phyloP scores from a whole-genome alignment of 768 basidiomycete genomes.

The Russula sp. region DNA sequence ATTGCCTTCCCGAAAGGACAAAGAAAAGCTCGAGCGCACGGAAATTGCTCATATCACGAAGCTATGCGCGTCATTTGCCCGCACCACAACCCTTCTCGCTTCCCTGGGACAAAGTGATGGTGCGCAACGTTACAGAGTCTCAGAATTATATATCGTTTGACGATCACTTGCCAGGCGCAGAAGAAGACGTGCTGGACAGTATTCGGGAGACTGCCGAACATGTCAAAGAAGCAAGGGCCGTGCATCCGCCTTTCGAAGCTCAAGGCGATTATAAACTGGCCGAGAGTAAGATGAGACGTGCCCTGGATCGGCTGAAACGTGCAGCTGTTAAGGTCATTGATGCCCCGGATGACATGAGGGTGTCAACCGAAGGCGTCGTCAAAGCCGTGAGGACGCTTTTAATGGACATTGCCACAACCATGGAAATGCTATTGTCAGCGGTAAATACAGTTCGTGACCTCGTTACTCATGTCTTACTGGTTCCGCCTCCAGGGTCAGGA shows the following conservation, averaged over 20 bases:
- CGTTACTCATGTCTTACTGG: not conserved
- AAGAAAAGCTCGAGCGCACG: slow-evolving; percentile 1
- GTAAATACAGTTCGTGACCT: slow-evolving; percentile 3
- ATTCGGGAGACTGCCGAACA: slow-evolving; percentile 20
- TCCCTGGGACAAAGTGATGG: slow-evolving; percentile 15
- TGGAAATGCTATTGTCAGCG: slow-evolving; percentile 10
- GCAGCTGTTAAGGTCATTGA: slow-evolving; percentile 50
- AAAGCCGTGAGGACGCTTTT: slow-evolving; percentile 36
- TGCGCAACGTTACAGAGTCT: slow-evolving; percentile 1
- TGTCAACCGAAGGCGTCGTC: not conserved
- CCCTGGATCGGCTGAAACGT: slow-evolving; percentile 57
- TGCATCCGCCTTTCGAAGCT: slow-evolving; percentile 18
- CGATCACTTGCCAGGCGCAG: slow-evolving; percentile 6
- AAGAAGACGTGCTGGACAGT: slow-evolving; percentile 13
- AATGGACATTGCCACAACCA: slow-evolving; percentile 35
- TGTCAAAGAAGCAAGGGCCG: slow-evolving; percentile 6
- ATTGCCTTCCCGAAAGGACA: not conserved
- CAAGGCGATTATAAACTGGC: slow-evolving; percentile 42
- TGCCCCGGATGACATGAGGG: slow-evolving; percentile 10
- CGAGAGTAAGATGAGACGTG: slow-evolving; percentile 55
- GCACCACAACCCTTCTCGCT: slow-evolving; percentile 19
- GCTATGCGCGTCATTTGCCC: slow-evolving; percentile 28
- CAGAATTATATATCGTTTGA: slow-evolving; percentile 4
- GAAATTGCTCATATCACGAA: slow-evolving; percentile 21
- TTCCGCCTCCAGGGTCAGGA: slow-evolving; percentile 13